Base-by-base conservation (phyloP, 805 yeast species). In the Pichia sporocuriosa region DNA sequence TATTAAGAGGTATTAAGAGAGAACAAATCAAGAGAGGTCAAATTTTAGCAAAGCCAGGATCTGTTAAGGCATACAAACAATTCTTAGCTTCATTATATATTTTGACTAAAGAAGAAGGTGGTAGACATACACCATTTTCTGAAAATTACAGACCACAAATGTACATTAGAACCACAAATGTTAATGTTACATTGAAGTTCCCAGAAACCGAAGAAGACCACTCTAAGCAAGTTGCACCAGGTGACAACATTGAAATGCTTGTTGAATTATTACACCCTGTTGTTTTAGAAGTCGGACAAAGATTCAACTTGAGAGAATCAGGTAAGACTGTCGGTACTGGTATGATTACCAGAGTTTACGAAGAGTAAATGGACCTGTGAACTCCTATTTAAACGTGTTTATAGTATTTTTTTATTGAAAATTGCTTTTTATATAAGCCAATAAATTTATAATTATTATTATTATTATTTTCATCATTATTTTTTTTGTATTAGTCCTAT, bases 271-370 rank as follows among this genome's bases (percentile, higher is more conserved):
- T 84, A 51, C 85, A 78, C 72, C 93, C 95, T 65, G 85, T 94
- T 55, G 95, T 97, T 48, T 61, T 93, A 51, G 98, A 93, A 76
- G 81, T 83, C 58, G 95, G 95, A 67, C 96, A 89, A 76, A 85
- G 97, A 72, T 93, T 93, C 84, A 93, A 93, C 81, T 77, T 93
- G 67, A 93, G 98, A 81, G 98, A 93, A 75, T 97, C 97, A 72
- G 97, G 97, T 66, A 85, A 84, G 74, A 93, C 98, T 53, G 97
- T 93, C 54, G 98, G 96, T 69, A 93, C 98, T 54, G 98, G 98
- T 75, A 73, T 93, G 73, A 79, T 93, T 58, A 93, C 98, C 59
- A 82, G 96, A 52, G 59, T 59, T 39, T 58, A 59, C 42, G 59
- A 56, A 50, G 48, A 54, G 37, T 50, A 49, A 33, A 33, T 34